Conservation (phyloP, 2,329 filamentous ascomycete genomes). For the Falciphora oryzae region DNA sequence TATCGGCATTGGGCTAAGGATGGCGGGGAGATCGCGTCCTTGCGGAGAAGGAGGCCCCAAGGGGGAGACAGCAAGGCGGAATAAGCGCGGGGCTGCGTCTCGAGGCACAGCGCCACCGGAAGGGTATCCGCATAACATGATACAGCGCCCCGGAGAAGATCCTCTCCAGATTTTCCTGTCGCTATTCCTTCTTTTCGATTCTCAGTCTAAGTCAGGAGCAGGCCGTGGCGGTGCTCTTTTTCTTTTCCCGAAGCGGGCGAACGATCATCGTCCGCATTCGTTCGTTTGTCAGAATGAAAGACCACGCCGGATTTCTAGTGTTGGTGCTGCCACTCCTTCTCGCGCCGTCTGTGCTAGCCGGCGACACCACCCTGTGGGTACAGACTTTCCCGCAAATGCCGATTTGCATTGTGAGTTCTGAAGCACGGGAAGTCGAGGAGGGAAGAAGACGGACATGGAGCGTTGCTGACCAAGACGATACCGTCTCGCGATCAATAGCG, state of each 20-base stretch:
- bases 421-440: too few relatives aligned
- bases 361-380: neutral
- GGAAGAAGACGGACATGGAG: too few relatives aligned
- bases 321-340: neutral
- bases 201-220: neutral
- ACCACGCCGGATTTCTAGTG: neutral
- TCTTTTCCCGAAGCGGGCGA: neutral
- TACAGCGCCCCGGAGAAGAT: neutral
- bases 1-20: neutral
- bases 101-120: neutral
- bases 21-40: neutral
- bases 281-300: neutral
- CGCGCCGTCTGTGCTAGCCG: neutral
- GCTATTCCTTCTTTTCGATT: neutral
- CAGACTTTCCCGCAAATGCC: neutral
- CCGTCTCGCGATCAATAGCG: neutral
- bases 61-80: neutral
- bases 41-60: neutral
- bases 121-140: neutral
- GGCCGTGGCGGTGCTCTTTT: neutral
- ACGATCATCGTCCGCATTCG: neutral
- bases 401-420: neutral
- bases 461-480: neutral
- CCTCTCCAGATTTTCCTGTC: neutral
- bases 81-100: neutral